Evolutionary conservation across 176 grass and related monocot genomes (phyloP).

Genomic region (Themeda triandra): DNA sequence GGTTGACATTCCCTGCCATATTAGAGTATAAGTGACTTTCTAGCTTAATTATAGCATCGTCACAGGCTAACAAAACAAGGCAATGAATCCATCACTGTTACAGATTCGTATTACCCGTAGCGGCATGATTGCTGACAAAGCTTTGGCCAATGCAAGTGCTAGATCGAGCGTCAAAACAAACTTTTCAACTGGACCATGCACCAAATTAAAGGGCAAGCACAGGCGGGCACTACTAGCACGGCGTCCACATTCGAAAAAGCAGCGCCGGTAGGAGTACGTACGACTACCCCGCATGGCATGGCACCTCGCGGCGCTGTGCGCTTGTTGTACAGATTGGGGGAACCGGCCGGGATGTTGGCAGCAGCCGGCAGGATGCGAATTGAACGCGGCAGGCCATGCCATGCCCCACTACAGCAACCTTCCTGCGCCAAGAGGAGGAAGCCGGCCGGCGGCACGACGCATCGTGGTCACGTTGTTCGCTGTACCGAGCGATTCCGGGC

Average conservation of each 20-base stretch:
- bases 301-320: not conserved
- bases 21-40: no score
- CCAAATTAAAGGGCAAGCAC: no score
- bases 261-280: not conserved
- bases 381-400: not conserved
- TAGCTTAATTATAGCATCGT: no score
- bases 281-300: no score
- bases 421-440: not conserved
- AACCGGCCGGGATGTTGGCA: not conserved
- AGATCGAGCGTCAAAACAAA: not conserved
- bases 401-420: not conserved
- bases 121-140: not conserved
- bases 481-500: not conserved
- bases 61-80: not conserved
- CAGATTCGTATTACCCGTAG: not conserved
- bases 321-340: not conserved
- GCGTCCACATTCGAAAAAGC: not conserved
- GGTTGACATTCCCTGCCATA: not conserved
- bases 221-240: not conserved
- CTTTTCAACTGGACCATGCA: not conserved
- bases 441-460: not conserved
- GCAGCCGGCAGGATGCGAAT: not conserved
- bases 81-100: not conserved
- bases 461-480: slow-evolving; percentile 1
- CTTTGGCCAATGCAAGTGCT: not conserved